Percentiles rank a stretch among this genome's conserved stretches.
Conservation (phyloP, 257 asterid species). For the Verbascum thapsus region DNA sequence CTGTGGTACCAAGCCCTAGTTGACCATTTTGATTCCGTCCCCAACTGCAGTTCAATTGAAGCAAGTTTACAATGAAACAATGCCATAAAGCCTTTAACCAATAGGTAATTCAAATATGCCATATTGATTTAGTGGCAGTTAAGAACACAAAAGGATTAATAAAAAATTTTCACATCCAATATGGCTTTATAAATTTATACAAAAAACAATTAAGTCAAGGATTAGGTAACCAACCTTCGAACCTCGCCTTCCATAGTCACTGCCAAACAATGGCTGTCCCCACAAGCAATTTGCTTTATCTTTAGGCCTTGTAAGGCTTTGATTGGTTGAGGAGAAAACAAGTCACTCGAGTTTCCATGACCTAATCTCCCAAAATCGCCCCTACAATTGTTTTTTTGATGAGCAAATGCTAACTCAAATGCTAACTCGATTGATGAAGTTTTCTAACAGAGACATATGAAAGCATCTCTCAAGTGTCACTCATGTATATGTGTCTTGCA, state of each 20-base stretch:
- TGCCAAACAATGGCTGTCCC: constrained; percentile 99
- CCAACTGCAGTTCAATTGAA: constrained; percentile 65
- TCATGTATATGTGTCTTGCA: no score
- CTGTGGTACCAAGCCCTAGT: constrained; percentile 93
- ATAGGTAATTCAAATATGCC: neutral
- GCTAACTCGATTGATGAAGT: no score
- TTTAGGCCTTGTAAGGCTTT: constrained; percentile 76
- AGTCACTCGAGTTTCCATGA: constrained; percentile 94
- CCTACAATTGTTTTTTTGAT: constrained; percentile 49
- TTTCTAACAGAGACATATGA: no score
- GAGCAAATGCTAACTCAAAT: neutral
- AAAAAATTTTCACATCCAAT: no score
- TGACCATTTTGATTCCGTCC: constrained; percentile 99
- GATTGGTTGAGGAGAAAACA: constrained; percentile 91
- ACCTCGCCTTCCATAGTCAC: constrained; percentile 98
- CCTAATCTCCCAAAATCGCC: constrained; percentile 99
- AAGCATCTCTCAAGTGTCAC: no score
- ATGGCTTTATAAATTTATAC: no score
- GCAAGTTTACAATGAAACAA: constrained; percentile 27
- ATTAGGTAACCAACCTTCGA: constrained; percentile 59
- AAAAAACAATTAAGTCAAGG: neutral
- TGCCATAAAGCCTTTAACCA: neutral
- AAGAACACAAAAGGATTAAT: no score
- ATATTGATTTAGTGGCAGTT: no score
- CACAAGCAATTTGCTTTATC: constrained; percentile 96